Evolutionary conservation across 345 rosid species (phyloP), one percentile per base, ranked within the genome.

Genomic region (Citrus reticulata): DNA sequence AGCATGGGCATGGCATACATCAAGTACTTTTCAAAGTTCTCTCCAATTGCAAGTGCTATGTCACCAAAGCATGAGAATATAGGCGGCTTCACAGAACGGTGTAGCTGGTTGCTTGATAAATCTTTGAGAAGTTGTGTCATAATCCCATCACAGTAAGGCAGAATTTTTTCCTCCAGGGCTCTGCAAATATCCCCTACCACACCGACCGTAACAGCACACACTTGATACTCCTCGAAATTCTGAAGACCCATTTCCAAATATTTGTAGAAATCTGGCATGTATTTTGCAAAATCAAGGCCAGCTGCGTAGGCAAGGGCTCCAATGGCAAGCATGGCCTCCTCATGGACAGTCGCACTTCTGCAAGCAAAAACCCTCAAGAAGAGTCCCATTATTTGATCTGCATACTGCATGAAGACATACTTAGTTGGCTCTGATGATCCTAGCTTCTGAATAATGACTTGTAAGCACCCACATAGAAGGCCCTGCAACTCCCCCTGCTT

Each of bases 111-210:
- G 87, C 95, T 91, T 25, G 95, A 91, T 79, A 91, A 82, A 78
- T 91, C 93, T 81, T 91, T 90, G 54, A 91, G 92, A 82, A 91
- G 95, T 78, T 87, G 95, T 0, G 95, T 91, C 95, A 91, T 91
- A 22, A 91, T 90, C 37, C 92, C 92, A 37, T 91, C 95, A 65
- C 95, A 91, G 61, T 87, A 90, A 63, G 93, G 95, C 40, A 89
- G 77, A 68, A 89, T 82, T 78, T 84, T 88, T 72, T 89, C 92
- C 81, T 91, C 95, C 75, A 91, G 69, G 17, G 95, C 95, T 72
- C 95, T 83, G 77, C 91, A 89, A 49, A 86, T 75, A 80, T 91
- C 95, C 8, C 95, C 93, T 46, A 91, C 91, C 51, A 91, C 95
- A 39, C 95, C 95, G 49, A 91, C 93, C 8, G 95, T 91, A 30